These are phyloP conservation scores for Isatis lusitanica DNA, from an alignment of 441 rosid genomes.

Conservation along the genomic window DNA sequence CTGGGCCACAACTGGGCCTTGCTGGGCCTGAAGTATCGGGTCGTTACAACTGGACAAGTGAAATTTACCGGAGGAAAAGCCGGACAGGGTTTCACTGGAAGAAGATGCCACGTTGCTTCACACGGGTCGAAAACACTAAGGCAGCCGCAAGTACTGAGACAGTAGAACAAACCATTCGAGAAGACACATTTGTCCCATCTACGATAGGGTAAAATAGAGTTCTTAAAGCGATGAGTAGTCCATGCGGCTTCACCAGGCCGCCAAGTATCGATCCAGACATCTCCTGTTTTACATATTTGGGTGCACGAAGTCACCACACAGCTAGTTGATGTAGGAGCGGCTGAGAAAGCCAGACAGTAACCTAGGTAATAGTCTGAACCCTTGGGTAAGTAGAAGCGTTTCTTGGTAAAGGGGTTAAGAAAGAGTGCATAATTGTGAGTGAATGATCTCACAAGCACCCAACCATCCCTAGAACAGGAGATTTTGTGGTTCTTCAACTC, in stretches of 20 bases:
- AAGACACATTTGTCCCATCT: background rate
- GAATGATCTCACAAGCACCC: background rate
- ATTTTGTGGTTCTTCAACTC: background rate
- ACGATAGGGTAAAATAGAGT: background rate
- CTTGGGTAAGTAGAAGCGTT: background rate
- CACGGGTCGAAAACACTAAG: background rate
- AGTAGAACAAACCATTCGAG: constrained; percentile 9
- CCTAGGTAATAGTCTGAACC: background rate
- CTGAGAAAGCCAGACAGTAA: background rate
- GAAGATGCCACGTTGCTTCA: background rate
- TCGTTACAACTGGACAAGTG: background rate
- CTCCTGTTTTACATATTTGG: background rate
- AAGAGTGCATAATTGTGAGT: background rate
- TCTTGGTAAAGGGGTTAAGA: constrained; percentile 5
- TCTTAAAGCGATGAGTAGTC: background rate
- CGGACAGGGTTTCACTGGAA: background rate
- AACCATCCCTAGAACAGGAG: constrained; percentile 17
- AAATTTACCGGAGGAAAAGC: background rate
- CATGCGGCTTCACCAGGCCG: constrained; percentile 4
- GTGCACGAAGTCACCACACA: background rate
- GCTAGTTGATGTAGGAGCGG: constrained; percentile 20
- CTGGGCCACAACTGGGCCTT: too few species aligned
- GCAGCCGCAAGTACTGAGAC: background rate
- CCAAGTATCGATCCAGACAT: background rate
- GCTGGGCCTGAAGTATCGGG: too few species aligned